Evolutionary conservation across 345 rosid species (phyloP).

Genomic region (Crucihimalaya himalaica): DNA sequence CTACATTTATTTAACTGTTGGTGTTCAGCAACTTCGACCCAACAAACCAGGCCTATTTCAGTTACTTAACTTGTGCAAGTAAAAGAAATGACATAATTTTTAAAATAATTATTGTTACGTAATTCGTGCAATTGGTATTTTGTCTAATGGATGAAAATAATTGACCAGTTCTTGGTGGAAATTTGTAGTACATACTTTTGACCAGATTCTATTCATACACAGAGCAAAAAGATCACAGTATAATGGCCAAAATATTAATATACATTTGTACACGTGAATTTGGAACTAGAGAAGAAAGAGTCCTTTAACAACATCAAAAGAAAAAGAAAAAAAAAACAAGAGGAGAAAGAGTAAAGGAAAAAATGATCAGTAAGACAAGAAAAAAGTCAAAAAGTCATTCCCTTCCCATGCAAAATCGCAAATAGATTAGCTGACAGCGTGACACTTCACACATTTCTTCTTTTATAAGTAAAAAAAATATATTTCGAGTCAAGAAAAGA

Average conservation of each 20-base stretch:
- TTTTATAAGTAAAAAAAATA: not conserved
- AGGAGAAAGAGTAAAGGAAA: no score
- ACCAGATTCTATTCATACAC: slow-evolving; percentile 24
- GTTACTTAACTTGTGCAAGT: not conserved
- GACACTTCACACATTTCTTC: slow-evolving; percentile 21
- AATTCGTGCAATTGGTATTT: not conserved
- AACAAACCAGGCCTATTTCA: not conserved
- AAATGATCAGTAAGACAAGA: not conserved
- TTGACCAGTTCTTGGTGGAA: slow-evolving; percentile 10
- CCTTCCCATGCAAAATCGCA: slow-evolving; percentile 40
- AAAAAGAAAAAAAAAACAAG: no score
- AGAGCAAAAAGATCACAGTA: not conserved
- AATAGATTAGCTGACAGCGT: slow-evolving; percentile 1
- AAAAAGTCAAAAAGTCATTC: slow-evolving; percentile 13
- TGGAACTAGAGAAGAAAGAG: not conserved
- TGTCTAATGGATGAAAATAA: slow-evolving; percentile 11
- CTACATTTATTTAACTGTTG: not conserved
- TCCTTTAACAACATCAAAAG: no score
- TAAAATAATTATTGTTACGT: not conserved
- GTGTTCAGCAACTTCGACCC: not conserved
- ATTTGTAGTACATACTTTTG: not conserved
- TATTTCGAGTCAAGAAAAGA: not conserved
- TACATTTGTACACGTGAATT: slow-evolving; percentile 12
- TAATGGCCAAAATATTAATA: not conserved
- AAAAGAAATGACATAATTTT: not conserved